These are phyloP conservation scores for Amoeboaphelidium protococcarum DNA, from an alignment of 371 early-diverging fungal species.

Conservation along the genomic window DNA sequence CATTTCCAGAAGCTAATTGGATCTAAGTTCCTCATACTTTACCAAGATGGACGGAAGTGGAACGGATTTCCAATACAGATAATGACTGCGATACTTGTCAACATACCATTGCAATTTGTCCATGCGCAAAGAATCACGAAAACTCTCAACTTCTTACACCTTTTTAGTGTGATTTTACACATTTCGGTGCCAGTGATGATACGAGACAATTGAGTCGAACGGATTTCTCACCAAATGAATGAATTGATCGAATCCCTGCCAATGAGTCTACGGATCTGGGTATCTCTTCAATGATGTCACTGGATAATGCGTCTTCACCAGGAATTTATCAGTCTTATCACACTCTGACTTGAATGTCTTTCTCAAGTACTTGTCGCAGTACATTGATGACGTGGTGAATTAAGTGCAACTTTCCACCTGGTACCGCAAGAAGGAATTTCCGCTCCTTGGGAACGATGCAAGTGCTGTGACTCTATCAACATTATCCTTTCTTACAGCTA, in stretches of 20 bases:
- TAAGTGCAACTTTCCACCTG: background rate
- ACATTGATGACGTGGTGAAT: background rate
- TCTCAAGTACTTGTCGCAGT: background rate
- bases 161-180: background rate
- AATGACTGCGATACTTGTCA: background rate
- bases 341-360: background rate
- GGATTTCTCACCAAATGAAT: background rate
- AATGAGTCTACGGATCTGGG: background rate
- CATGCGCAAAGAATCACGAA: background rate
- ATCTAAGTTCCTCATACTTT: background rate
- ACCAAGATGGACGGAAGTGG: background rate
- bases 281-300: background rate
- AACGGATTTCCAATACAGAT: background rate
- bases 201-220: background rate
- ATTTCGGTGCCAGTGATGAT: background rate
- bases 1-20: background rate
- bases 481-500: too few species aligned
- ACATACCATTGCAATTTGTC: background rate
- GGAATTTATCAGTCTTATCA: background rate
- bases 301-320: background rate
- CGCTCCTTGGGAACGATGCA: background rate
- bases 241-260: background rate
- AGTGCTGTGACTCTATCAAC: too few species aligned
- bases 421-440: background rate
- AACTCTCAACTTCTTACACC: background rate